Base-by-base conservation (phyloP, 1,284 basidiomycete genomes). In the Cronartium ribicola region DNA sequence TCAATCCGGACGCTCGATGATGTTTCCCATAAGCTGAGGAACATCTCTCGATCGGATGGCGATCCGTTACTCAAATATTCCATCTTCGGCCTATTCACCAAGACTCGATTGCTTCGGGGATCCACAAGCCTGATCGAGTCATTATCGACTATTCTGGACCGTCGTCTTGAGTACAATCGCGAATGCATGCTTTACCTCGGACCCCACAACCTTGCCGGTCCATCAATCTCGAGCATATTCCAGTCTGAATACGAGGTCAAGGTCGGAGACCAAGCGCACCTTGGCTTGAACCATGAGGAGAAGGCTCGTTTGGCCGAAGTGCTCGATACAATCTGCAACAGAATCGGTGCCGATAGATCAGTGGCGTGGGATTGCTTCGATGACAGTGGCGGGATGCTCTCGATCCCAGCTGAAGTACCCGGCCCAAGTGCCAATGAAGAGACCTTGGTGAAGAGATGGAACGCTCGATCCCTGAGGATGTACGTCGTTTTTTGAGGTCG, bases 401-500 rank as follows among this genome's bases (percentile, higher is more conserved):
- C 13, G 37, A 64, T 29, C 20, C 13, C 39, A 64, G n/a, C 0
- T 41, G 29, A 40, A 29, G 29, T n/a, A 40, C 29, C 62, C 40
- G 41, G 10, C 46, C 51, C 48, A 72, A 20, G 64, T 20, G 17
- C 41, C 44, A 78, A 78, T 17, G 76, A 78, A 29, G 75, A 76
- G 5, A 66, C 64, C 20, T 73, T 77, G n/a, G 43, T n/a, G 2
- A 22, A 37, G 36, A 61, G 76, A 41, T 80, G 79, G 79, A 63
- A 65, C 20, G 76, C 76, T 5, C 76, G 73, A 62, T 77, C 77
- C 7, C 63, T 80, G 20, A 67, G 77, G 44, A 22, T 80, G n/a
- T 75, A 78, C 17, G 75, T 69, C 36, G 6, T 37, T 10, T 29
- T 62, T n/a, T 57, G 55, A 13, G 22, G n/a, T 20, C 37, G 0